Evolutionary conservation across 1,139 yeast species (phyloP), one percentile per base, ranked within the genome.

Genomic region (Geotrichum carabidarum): DNA sequence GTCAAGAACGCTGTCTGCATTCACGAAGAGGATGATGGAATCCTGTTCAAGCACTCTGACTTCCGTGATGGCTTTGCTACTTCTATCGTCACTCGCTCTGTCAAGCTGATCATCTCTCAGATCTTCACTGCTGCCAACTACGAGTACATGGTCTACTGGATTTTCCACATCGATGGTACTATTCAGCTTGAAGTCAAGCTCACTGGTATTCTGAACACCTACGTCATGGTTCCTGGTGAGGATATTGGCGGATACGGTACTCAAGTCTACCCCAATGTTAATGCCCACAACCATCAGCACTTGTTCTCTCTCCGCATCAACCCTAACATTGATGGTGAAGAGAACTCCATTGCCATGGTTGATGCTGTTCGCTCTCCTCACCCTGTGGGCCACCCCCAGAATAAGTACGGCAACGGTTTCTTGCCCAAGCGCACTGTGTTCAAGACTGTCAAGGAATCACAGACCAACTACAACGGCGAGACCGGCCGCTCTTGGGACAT

Each of bases 211-310:
- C 78, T 86, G 40, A 60, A 85, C 77, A 85, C 91, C 44, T 83
- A 75, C 65, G 71, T 79, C 56, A 74, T 83, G 63, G 81, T 75
- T 56, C 84, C 82, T 55, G 84, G 76, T 63, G 91, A 84, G 71
- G 80, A 76, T 51, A 68, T 78, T 62, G 86, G 84, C 34, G 86
- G 86, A 62, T 86, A 86, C 84, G 94, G 94, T 57, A 84, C 93
- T 41, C 76, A 78, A 61, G 93, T 86, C 49, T 85, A 85, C 70
- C 94, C 94, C 57, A 80, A 82, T 60, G 89, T 84, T 53, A 84
- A 84, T 67, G 94, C 94, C 47, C 93, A 86, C 73, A 84, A 86
- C 71, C 94, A 86, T 71, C 94, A 86, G 75, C 94, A 86, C 72
- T 74, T 86, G 74, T 86, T 86, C 72, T 80, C 88, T n/a, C 76